Percentiles rank a stretch among this genome's conserved stretches.
phyloP scores from a whole-genome alignment of 345 rosid genomes.

The Linum trigynum region DNA sequence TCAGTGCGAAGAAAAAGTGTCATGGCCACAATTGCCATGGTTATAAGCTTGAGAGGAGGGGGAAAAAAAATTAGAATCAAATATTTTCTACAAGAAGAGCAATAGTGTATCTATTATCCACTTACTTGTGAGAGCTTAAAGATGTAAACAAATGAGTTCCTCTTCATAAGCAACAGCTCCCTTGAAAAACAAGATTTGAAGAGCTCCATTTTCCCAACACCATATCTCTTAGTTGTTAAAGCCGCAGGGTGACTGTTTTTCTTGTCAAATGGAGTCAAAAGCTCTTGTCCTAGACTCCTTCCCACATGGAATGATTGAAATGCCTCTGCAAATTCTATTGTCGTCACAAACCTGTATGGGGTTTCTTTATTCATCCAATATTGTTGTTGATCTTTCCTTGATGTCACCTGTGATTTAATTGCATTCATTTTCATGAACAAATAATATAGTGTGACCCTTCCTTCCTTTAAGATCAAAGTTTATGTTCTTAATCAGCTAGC shows the following conservation, averaged over 20 bases:
- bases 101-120: too few relatives aligned
- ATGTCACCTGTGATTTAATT: background rate
- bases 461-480: background rate
- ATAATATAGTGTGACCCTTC: background rate
- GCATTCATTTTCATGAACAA: background rate
- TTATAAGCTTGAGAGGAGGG: conserved; percentile 17
- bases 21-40: conserved; percentile 22
- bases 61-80: background rate
- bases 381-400: conserved; percentile 6
- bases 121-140: conserved; percentile 4
- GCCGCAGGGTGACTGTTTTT: conserved; percentile 3
- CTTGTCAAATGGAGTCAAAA: conserved; percentile 5
- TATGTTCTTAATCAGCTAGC: background rate
- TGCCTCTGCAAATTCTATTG: conserved; percentile 1
- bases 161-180: conserved; percentile 1
- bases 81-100: too few relatives aligned
- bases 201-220: conserved; percentile 3
- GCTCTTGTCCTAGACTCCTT: background rate
- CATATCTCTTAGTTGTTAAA: background rate
- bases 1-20: conserved; percentile 32
- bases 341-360: conserved; percentile 1
- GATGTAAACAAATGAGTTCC: conserved; percentile 6
- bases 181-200: conserved; percentile 1
- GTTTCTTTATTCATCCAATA: background rate
- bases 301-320: conserved; percentile 4